Evolutionary conservation across 2,329 filamentous ascomycete genomes (phyloP).

Genomic region (Tolypocladium amazonense): DNA sequence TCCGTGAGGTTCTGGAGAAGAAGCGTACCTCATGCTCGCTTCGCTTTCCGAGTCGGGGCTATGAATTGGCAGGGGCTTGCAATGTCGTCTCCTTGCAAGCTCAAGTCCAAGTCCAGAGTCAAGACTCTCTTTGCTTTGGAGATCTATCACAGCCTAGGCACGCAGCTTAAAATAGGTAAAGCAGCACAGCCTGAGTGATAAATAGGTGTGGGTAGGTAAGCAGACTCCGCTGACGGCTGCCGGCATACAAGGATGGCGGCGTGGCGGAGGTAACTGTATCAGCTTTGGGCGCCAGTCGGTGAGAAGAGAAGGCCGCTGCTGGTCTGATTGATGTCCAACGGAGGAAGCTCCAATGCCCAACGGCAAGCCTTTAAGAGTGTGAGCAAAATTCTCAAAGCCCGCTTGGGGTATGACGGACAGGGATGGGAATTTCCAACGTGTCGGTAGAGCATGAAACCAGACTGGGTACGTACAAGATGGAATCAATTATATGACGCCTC

Average conservation of each 20-base stretch:
- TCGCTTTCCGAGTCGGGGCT: background rate
- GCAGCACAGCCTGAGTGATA: background rate
- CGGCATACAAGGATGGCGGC: background rate
- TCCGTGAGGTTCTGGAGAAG: background rate
- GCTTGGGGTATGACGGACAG: background rate
- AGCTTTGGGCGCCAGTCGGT: background rate
- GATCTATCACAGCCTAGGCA: background rate
- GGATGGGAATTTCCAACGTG: background rate
- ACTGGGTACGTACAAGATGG: background rate
- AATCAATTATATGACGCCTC: background rate
- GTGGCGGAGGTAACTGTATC: constrained; percentile 3
- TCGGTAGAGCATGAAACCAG: background rate
- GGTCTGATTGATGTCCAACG: background rate
- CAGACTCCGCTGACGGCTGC: constrained; percentile 1
- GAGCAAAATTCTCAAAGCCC: background rate
- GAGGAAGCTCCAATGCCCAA: background rate
- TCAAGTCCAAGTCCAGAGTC: background rate
- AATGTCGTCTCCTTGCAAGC: background rate
- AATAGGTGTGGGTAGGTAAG: constrained; percentile 2
- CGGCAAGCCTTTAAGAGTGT: background rate
- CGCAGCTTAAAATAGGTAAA: background rate
- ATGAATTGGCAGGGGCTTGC: background rate
- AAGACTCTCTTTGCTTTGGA: background rate
- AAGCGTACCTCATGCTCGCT: constrained; percentile 25
- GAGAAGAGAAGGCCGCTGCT: background rate